Evolutionary conservation across 345 rosid genomes (phyloP).

Genomic region (Garcia nutans): DNA sequence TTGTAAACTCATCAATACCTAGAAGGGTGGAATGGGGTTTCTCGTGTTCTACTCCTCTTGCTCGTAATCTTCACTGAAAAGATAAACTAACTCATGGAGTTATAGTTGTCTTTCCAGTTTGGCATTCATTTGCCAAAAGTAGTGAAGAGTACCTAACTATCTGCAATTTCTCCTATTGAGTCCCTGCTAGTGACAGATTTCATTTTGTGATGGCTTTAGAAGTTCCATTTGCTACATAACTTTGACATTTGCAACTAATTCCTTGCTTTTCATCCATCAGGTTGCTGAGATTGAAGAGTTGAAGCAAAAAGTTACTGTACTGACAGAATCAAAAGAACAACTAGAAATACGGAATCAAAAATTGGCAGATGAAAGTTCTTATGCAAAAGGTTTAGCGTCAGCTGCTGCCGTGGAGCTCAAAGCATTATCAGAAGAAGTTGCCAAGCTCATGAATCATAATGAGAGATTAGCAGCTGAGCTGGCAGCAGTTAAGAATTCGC

Average conservation of each 20-base stretch:
- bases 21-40: too few relatives aligned
- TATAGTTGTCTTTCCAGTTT: background rate
- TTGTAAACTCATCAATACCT: background rate
- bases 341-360: slow-evolving; percentile 73
- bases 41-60: too few relatives aligned
- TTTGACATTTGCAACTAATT: slow-evolving; percentile 17
- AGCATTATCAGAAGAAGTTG: slow-evolving; percentile 93
- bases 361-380: slow-evolving; percentile 89
- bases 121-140: background rate
- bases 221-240: slow-evolving; percentile 3
- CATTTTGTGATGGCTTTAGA: background rate
- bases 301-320: slow-evolving; percentile 54
- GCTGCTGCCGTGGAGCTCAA: slow-evolving; percentile 99
- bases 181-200: background rate
- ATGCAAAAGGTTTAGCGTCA: slow-evolving; percentile 98
- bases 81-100: background rate
- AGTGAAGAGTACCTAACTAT: background rate
- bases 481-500: slow-evolving; percentile 58
- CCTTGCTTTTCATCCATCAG: slow-evolving; percentile 37
- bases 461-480: slow-evolving; percentile 74
- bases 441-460: slow-evolving; percentile 92
- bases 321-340: slow-evolving; percentile 65
- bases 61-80: background rate
- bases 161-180: background rate
- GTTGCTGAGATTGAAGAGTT: slow-evolving; percentile 68